Base-by-base conservation (phyloP, 345 rosid species). In the Odontarrhena argentea region DNA sequence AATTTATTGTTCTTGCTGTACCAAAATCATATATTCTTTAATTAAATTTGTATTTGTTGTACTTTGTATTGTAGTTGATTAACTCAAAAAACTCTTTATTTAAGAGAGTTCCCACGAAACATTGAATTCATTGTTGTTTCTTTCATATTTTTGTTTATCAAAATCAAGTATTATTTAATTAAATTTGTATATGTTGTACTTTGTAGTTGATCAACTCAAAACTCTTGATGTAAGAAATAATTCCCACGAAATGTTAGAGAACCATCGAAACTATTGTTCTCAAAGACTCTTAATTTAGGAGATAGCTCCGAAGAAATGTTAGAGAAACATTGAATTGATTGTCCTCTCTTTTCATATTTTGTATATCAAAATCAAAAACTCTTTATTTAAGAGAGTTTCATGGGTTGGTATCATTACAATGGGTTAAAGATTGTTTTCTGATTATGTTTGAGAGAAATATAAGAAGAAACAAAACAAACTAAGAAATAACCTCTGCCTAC, bases 11-110 rank as follows among this genome's bases (percentile, higher is more conserved):
- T 50, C 3, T 15, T 12, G 34, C 34, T 30, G 15, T 40, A 44
- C 40, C 34, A 50, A 42, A 41, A 32, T 47, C 66, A 25, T 53
- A 50, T 44, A 73, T 73, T 73, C 68, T 73, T 66, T 66, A n/a
- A 65, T 65, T 73, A 57, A 52, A 35, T 65, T 35, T 66, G 67
- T 65, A 60, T 66, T 65, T 73, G 61, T 65, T 73, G 61, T 65
- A 50, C 61, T 65, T 40, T 47, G 22, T 18, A 18, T 18, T 18
- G 47, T 70, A 69, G 43, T 69, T 15, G 37, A 55, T 66, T 22
- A 70, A 25, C 25, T 70, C 49, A 38, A 46, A 63, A 63, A 8
- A 3, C 0, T 4, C 5, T 38, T 38, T 36, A 8, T 38, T 9
- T 38, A 38, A 38, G 42, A 38, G 11, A 38, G 11, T 38, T 38